These are phyloP conservation scores for Mycena floridula DNA, from an alignment of 768 basidiomycete genomes.

Conservation along the genomic window DNA sequence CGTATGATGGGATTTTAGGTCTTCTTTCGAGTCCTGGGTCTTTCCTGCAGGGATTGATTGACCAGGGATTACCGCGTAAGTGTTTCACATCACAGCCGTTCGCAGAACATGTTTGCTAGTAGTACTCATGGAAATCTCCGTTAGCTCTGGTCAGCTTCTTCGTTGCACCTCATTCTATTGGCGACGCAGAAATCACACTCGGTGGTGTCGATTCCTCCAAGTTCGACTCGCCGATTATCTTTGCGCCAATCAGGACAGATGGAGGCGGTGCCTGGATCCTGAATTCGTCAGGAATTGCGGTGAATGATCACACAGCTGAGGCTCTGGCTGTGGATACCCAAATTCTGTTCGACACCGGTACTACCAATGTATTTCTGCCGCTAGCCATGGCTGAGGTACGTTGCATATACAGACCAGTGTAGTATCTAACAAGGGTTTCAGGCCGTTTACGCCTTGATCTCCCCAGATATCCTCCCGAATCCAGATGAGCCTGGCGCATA, in stretches of 20 bases:
- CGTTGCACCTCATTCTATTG: conserved; percentile 18
- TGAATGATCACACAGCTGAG: neutral
- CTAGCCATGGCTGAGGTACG: conserved; percentile 21
- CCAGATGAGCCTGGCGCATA: conserved; percentile 22
- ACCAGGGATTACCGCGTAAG: conserved; percentile 22
- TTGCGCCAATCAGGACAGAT: neutral
- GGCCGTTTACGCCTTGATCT: conserved; percentile 28
- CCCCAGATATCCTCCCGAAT: conserved; percentile 25
- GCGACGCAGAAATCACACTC: conserved; percentile 26
- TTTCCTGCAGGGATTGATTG: conserved; percentile 18
- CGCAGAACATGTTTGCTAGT: neutral
- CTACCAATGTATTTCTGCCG: conserved; percentile 24
- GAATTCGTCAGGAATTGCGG: neutral
- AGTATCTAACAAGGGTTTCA: conserved; percentile 1
- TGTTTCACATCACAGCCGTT: no score
- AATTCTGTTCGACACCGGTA: conserved; percentile 28
- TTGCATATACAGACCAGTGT: no score
- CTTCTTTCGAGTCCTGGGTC: conserved; percentile 17
- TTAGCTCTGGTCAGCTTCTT: conserved; percentile 25
- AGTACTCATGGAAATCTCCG: neutral
- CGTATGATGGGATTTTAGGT: conserved; percentile 14
- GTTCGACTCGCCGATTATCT: conserved; percentile 10
- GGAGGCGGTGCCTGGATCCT: conserved; percentile 1
- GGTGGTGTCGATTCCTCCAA: conserved; percentile 28
- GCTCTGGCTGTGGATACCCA: neutral